Evolutionary conservation across 2,329 filamentous ascomycete genomes (phyloP), one percentile per base, ranked within the genome.

Genomic region (Pyricularia pennisetigena): DNA sequence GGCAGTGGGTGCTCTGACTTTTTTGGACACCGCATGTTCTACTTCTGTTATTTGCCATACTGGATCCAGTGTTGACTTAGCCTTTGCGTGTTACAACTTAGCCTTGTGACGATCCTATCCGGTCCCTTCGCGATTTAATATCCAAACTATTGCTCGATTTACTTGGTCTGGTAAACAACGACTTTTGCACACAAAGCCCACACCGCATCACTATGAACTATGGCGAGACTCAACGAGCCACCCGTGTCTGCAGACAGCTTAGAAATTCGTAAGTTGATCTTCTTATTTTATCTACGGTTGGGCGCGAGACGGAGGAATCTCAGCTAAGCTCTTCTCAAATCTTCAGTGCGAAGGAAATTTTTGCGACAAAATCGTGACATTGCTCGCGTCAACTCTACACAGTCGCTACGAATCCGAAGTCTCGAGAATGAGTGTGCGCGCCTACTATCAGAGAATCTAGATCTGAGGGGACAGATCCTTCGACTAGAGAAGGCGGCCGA

Each of bases 351-450:
- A 76, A 86, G 90, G 74, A 89, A 90, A 76, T 92, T 94, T 75
- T 82, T 94, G 74, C 86, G 92, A 68, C 92, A 95, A 76, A 96
- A 96, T 76, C 86, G 91, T 78, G 92, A 95, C 74, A 90, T 95
- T 71, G 91, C 91, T 71, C 88, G 89, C 76, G 87, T 85, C 73
- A 95, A 96, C 79, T 92, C 91, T 28, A 84, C 86, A 66, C 90
- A 94, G 76, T 91, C 90, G 35, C 82, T 92, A 35, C 89, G 90
- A 72, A 94, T 95, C 73, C 88, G 91, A 70, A 86, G 83, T 71
- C 84, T 95, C 69, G 91, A 94, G 75, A 87, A 88, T 75, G 91
- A 96, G 77, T 88, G 87, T 70, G 88, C 90, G 59, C 87, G 88
- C 65, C 84, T 94, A 71, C 82, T 94, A 28, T 88, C 90, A n/a